phyloP scores from a whole-genome alignment of 805 yeast species.

The Kazachstania taianensis region DNA sequence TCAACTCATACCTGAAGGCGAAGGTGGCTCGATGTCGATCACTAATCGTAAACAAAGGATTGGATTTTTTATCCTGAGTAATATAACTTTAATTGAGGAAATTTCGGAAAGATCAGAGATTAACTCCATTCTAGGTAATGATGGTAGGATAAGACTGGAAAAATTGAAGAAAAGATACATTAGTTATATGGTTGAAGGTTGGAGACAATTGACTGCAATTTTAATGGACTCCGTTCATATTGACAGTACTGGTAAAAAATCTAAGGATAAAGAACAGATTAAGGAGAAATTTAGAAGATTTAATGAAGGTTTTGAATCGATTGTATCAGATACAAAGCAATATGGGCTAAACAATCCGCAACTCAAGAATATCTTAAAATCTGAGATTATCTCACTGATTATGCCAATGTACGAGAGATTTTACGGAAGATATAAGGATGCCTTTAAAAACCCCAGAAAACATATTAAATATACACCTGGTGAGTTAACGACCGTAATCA shows the following conservation, averaged over 20 bases:
- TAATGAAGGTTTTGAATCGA: slow-evolving; percentile 73
- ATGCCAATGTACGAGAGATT: slow-evolving; percentile 79
- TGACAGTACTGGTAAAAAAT: slow-evolving; percentile 39
- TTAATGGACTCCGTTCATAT: slow-evolving; percentile 70
- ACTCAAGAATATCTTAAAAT: slow-evolving; percentile 51
- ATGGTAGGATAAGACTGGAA: slow-evolving; percentile 54
- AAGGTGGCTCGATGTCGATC: slow-evolving; percentile 17
- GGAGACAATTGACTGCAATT: slow-evolving; percentile 71
- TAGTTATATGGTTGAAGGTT: slow-evolving; percentile 59
- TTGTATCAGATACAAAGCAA: slow-evolving; percentile 53
- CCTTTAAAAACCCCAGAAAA: slow-evolving; percentile 30
- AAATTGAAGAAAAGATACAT: slow-evolving; percentile 64
- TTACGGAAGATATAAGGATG: slow-evolving; percentile 48
- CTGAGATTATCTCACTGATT: slow-evolving; percentile 62
- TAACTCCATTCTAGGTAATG: slow-evolving; percentile 40
- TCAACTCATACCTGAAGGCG: slow-evolving; percentile 21
- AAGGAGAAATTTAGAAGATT: slow-evolving; percentile 80
- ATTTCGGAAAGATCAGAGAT: slow-evolving; percentile 52
- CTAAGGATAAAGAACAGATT: slow-evolving; percentile 70
- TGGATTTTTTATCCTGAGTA: slow-evolving; percentile 65
- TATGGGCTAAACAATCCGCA: slow-evolving; percentile 58
- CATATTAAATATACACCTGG: slow-evolving; percentile 30
- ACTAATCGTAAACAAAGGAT: slow-evolving; percentile 32
- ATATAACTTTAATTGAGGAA: slow-evolving; percentile 65
- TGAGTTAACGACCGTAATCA: slow-evolving; percentile 21